phyloP scores from a whole-genome alignment of 805 yeast species.

The Cyberlindnera mississippiensis region DNA sequence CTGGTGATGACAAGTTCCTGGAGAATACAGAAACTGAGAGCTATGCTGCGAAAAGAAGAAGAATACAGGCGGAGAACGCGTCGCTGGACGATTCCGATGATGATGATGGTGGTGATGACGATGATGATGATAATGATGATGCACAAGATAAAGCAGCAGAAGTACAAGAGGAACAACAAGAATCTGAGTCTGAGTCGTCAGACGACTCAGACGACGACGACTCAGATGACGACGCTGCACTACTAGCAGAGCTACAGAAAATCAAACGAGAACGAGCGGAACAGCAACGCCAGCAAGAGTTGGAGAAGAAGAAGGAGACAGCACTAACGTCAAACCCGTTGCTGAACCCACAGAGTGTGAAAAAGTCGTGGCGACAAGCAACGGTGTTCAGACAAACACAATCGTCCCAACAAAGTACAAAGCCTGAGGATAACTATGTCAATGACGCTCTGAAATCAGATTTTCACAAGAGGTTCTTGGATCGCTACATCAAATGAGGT shows the following conservation, averaged over 20 bases:
- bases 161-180: background rate
- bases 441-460: conserved; percentile 28
- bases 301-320: conserved; percentile 21
- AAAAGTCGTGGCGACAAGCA: conserved; percentile 34
- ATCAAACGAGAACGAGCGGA: conserved; percentile 34
- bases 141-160: no score
- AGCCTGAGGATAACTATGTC: conserved; percentile 28
- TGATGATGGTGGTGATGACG: conserved; percentile 32
- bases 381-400: conserved; percentile 28
- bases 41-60: conserved; percentile 14
- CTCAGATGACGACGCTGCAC: conserved; percentile 43
- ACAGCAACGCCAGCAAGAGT: conserved; percentile 26
- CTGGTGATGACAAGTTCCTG: background rate
- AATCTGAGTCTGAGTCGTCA: conserved; percentile 28
- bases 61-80: conserved; percentile 31
- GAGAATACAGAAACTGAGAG: conserved; percentile 14
- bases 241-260: conserved; percentile 37
- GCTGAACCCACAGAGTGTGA: conserved; percentile 15
- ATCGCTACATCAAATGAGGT: conserved; percentile 18
- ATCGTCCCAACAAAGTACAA: conserved; percentile 12
- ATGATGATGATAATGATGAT: conserved; percentile 32
- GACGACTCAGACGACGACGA: background rate
- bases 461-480: conserved; percentile 23
- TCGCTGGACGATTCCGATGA: conserved; percentile 36
- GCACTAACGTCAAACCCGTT: conserved; percentile 29